Evolutionary conservation across 768 basidiomycete genomes (phyloP).

Genomic region (Mycena capillaripes): DNA sequence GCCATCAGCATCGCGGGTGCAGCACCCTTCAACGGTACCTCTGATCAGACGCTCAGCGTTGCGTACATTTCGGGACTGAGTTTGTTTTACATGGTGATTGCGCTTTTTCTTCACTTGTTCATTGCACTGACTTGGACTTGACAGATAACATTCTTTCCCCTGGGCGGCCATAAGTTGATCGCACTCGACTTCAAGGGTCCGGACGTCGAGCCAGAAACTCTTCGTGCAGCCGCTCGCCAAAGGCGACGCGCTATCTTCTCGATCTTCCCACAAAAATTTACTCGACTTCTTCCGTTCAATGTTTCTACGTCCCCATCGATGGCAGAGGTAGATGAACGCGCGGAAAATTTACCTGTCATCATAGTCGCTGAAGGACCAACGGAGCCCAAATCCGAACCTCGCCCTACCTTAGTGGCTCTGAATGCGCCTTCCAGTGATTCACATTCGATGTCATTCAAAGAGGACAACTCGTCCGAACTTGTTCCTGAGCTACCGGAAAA

Average conservation of each 20-base stretch:
- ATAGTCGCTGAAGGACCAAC: neutral
- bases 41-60: slow-evolving; percentile 73
- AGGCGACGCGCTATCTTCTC: slow-evolving; percentile 49
- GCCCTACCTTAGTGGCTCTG: neutral
- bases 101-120: neutral
- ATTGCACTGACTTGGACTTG: neutral
- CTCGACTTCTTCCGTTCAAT: neutral
- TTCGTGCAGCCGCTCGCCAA: slow-evolving; percentile 58
- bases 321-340: slow-evolving; percentile 10
- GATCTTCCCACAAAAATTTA: neutral
- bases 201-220: slow-evolving; percentile 69
- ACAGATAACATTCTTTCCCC: slow-evolving; percentile 75
- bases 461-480: neutral
- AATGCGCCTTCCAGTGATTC: neutral
- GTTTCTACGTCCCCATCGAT: slow-evolving; percentile 9
- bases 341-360: neutral
- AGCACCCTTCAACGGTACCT: slow-evolving; percentile 70
- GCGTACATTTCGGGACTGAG: slow-evolving; percentile 77
- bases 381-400: neutral
- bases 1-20: slow-evolving; percentile 72
- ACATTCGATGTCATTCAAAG: neutral
- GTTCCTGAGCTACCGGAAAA: neutral
- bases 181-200: slow-evolving; percentile 76
- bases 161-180: slow-evolving; percentile 68
- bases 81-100: slow-evolving; percentile 69